Evolutionary conservation across 208 protist genomes (phyloP).

Genomic region (Trypanosoma scelopori): DNA sequence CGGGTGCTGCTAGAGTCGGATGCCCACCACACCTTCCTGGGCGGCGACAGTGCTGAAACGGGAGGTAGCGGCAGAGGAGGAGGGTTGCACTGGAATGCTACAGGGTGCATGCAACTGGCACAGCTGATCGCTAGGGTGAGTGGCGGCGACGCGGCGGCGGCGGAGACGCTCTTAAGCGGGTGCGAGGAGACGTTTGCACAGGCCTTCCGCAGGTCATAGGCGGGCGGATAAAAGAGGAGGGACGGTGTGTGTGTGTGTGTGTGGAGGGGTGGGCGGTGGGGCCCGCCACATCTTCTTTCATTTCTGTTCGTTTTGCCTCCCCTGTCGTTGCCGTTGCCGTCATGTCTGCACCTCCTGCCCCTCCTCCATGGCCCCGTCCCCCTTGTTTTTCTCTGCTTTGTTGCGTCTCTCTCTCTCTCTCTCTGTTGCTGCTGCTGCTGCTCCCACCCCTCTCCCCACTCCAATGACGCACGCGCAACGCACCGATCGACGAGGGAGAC

Average conservation of each 20-base stretch:
- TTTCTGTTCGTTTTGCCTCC: too few species aligned
- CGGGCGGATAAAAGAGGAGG: not conserved
- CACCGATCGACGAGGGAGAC: too few species aligned
- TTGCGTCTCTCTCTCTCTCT: too few species aligned
- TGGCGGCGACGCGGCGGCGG: not conserved
- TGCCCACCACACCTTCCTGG: constrained; percentile 26
- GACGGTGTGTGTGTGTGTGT: too few species aligned
- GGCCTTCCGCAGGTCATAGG: constrained; percentile 2
- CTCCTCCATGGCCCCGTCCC: too few species aligned
- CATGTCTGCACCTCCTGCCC: too few species aligned
- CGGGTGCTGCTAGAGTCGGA: constrained; percentile 71
- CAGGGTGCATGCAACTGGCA: constrained; percentile 10
- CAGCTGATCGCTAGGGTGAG: constrained; percentile 5
- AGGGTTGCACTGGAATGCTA: constrained; percentile 5
- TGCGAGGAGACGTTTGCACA: constrained; percentile 20
- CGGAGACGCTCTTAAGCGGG: not conserved
- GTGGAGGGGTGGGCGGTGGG: not conserved
- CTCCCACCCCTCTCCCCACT: too few species aligned
- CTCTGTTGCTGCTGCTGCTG: too few species aligned
- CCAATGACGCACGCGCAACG: too few species aligned
- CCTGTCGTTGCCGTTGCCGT: too few species aligned
- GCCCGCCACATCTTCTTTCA: too few species aligned
- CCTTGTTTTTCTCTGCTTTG: too few species aligned
- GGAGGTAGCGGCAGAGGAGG: not conserved
- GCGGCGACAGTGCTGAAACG: not conserved